Evolutionary conservation across 805 yeast genomes (phyloP).

Genomic region (Yarrowia phangngaensis): DNA sequence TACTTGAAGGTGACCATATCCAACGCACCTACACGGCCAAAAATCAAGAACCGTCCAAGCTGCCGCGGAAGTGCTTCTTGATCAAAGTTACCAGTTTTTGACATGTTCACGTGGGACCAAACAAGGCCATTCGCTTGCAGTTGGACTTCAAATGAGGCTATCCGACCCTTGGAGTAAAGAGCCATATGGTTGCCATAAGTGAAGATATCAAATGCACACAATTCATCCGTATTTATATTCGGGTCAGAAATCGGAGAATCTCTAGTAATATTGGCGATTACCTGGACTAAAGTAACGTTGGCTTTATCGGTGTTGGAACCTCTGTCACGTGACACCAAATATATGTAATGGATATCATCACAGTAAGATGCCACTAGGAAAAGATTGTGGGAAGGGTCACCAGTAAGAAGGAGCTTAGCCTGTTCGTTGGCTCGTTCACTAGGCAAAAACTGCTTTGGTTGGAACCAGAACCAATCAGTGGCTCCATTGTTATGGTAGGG

Average conservation of each 20-base stretch:
- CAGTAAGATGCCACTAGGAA: slow-evolving; percentile 6
- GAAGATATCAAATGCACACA: slow-evolving; percentile 17
- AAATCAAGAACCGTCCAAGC: slow-evolving; percentile 3
- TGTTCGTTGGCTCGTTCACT: background rate
- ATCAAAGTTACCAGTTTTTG: slow-evolving; percentile 7
- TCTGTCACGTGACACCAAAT: slow-evolving; percentile 9
- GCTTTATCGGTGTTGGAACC: slow-evolving; percentile 6
- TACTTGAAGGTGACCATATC: slow-evolving; percentile 15
- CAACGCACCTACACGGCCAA: slow-evolving; percentile 2
- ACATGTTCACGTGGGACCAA: slow-evolving; percentile 9
- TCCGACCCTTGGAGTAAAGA: slow-evolving; percentile 1
- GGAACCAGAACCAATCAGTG: slow-evolving; percentile 24
- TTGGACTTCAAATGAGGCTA: slow-evolving; percentile 11
- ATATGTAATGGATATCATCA: slow-evolving; percentile 12
- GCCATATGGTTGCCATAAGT: slow-evolving; percentile 18
- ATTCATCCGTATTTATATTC: slow-evolving; percentile 2
- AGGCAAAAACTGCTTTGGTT: slow-evolving; percentile 7
- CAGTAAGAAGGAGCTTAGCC: background rate
- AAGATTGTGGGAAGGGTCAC: slow-evolving; percentile 5
- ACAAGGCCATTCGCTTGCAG: background rate
- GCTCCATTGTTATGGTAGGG: slow-evolving; percentile 5
- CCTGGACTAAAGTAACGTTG: slow-evolving; percentile 5
- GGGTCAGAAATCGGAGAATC: slow-evolving; percentile 3
- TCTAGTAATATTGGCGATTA: slow-evolving; percentile 7
- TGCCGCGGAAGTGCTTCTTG: slow-evolving; percentile 1